These are phyloP conservation scores for Botrytis elliptica DNA, from an alignment of 2,329 filamentous ascomycete genomes.

Conservation along the genomic window DNA sequence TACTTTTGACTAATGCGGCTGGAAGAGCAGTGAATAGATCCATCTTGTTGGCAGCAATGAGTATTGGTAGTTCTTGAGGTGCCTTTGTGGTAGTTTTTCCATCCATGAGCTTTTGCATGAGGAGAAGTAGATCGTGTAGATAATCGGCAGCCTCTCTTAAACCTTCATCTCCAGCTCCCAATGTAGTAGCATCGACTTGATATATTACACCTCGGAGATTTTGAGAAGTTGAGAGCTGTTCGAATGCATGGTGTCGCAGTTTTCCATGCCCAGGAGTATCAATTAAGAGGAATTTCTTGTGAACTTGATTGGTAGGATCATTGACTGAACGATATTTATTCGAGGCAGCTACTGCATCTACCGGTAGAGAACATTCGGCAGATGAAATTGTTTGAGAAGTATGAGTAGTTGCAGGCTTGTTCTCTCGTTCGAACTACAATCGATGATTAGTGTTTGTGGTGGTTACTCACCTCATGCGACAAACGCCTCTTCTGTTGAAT, in stretches of 20 bases:
- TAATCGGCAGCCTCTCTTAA: conserved; percentile 77
- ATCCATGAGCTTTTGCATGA: conserved; percentile 72
- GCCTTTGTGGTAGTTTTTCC: conserved; percentile 54
- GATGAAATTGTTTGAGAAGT: conserved; percentile 61
- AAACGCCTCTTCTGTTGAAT: not conserved
- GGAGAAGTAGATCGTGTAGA: conserved; percentile 83
- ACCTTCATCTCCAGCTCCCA: conserved; percentile 54
- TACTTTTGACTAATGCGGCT: conserved; percentile 68
- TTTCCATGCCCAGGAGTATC: conserved; percentile 97
- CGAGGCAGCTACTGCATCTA: conserved; percentile 51
- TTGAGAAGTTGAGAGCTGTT: conserved; percentile 46
- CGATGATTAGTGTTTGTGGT: conserved; percentile 22
- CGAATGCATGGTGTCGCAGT: conserved; percentile 69
- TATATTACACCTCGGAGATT: conserved; percentile 76
- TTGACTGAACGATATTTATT: conserved; percentile 64
- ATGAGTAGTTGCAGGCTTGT: conserved; percentile 46
- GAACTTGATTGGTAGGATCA: conserved; percentile 56
- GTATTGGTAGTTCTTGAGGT: conserved; percentile 63
- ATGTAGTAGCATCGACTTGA: conserved; percentile 77
- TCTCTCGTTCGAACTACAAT: conserved; percentile 53
- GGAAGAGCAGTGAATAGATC: conserved; percentile 94
- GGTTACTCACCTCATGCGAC: conserved; percentile 6
- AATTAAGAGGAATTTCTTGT: conserved; percentile 71
- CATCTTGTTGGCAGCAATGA: conserved; percentile 91
- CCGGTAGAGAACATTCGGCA: conserved; percentile 55